These are phyloP conservation scores for Epichloe brachyelytri DNA, from an alignment of 2,329 filamentous ascomycete species.

Conservation along the genomic window DNA sequence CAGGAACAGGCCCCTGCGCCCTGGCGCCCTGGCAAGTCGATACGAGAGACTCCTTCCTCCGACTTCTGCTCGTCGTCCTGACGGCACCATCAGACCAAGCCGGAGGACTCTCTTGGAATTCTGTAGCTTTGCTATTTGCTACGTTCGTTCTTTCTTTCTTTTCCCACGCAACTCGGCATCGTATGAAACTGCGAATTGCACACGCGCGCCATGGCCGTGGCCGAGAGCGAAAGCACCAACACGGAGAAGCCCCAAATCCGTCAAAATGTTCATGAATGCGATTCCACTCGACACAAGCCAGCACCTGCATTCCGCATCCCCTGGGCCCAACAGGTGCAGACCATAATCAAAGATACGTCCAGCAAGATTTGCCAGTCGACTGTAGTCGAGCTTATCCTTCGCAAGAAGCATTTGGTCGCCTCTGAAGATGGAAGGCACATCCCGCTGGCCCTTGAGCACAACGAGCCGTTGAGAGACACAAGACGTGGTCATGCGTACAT, in stretches of 20 bases:
- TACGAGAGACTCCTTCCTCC: background rate
- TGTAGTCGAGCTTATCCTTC: constrained; percentile 38
- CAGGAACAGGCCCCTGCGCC: background rate
- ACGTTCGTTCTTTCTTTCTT: background rate
- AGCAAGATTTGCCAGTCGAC: constrained; percentile 22
- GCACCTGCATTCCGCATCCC: background rate
- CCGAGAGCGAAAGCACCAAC: background rate
- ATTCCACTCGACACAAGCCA: background rate
- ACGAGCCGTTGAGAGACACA: constrained; percentile 32
- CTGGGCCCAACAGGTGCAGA: constrained; percentile 2
- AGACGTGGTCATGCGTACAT: constrained; percentile 37
- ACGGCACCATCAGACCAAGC: background rate
- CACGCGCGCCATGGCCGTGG: constrained; percentile 1
- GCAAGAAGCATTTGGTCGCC: constrained; percentile 53
- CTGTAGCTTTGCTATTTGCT: background rate
- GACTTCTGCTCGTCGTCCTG: background rate
- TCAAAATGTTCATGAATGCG: background rate
- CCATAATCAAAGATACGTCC: constrained; percentile 9
- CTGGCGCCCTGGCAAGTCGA: background rate
- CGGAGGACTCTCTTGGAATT: too few species aligned
- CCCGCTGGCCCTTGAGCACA: constrained; percentile 26
- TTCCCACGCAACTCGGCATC: background rate
- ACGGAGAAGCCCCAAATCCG: constrained; percentile 1
- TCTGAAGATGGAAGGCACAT: constrained; percentile 55
- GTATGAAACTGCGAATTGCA: background rate